These are phyloP conservation scores for Agrocybe praecox DNA, from an alignment of 768 basidiomycete species.

Conservation along the genomic window DNA sequence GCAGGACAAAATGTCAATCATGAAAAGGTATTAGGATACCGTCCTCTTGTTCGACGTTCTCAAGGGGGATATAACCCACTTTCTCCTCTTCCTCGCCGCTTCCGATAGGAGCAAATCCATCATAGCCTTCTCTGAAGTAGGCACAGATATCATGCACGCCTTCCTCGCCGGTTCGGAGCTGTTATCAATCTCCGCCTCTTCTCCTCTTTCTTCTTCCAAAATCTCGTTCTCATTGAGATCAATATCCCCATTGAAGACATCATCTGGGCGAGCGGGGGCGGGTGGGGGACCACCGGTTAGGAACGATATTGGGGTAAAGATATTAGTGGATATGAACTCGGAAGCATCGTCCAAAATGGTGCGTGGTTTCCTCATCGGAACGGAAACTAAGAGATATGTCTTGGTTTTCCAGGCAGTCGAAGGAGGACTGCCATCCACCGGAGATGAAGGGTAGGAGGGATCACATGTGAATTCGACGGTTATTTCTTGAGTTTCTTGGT, in stretches of 20 bases:
- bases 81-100: conserved; percentile 36
- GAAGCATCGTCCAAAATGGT: conserved; percentile 74
- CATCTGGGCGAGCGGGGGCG: conserved; percentile 58
- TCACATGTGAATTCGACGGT: conserved; percentile 61
- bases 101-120: conserved; percentile 27
- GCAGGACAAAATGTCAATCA: too few relatives aligned
- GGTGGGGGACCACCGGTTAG: conserved; percentile 41
- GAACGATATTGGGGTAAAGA: conserved; percentile 60
- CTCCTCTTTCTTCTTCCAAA: conserved; percentile 74
- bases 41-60: conserved; percentile 40
- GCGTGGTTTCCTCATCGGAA: conserved; percentile 70
- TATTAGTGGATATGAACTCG: conserved; percentile 60
- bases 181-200: conserved; percentile 81
- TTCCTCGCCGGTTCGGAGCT: conserved; percentile 56
- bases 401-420: conserved; percentile 59
- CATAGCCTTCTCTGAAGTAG: conserved; percentile 28
- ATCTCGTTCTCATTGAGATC: conserved; percentile 80
- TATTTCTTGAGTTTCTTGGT: conserved; percentile 56
- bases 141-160: conserved; percentile 52
- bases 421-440: conserved; percentile 15
- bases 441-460: conserved; percentile 58
- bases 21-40: conserved; percentile 9
- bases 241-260: conserved; percentile 66
- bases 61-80: conserved; percentile 40
- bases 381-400: conserved; percentile 62